Evolutionary conservation across 1,284 basidiomycete species (phyloP).

Genomic region (Rhizoctonia solani): DNA sequence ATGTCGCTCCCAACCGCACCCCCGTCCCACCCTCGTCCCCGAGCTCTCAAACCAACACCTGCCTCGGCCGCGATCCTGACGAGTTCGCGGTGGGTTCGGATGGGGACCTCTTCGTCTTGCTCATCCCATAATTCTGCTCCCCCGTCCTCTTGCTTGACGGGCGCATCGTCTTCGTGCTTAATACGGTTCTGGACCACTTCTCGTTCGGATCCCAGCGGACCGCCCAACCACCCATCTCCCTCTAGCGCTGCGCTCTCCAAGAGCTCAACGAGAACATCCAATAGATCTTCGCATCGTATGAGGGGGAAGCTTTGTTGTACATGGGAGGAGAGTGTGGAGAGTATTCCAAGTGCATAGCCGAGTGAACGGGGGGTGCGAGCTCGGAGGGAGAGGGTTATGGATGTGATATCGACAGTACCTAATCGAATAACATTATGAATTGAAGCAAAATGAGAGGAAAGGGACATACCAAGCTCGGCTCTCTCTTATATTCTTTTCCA

Average conservation of each 20-base stretch:
- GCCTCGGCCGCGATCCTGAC: constrained; percentile 61
- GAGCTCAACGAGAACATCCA: constrained; percentile 87
- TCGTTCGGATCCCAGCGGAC: constrained; percentile 42
- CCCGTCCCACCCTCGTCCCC: constrained; percentile 1
- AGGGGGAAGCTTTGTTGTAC: constrained; percentile 71
- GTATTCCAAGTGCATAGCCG: constrained; percentile 86
- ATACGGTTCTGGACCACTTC: too few relatives aligned
- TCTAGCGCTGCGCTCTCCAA: constrained; percentile 81
- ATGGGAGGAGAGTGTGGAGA: constrained; percentile 84
- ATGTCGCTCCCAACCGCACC: background rate
- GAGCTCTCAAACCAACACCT: constrained; percentile 47
- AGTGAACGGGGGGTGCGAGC: constrained; percentile 84
- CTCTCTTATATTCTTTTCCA: constrained; percentile 60
- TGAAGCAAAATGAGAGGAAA: constrained; percentile 24
- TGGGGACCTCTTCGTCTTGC: constrained; percentile 38
- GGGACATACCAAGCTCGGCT: constrained; percentile 68
- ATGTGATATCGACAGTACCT: constrained; percentile 83
- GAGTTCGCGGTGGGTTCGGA: constrained; percentile 68
- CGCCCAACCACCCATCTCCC: constrained; percentile 47
- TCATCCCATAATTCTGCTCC: constrained; percentile 3
- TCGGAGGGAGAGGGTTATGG: constrained; percentile 85
- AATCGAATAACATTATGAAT: constrained; percentile 38
- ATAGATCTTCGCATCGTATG: constrained; percentile 74
- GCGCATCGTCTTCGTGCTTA: constrained; percentile 33
- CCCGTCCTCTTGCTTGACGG: constrained; percentile 2